Base-by-base conservation (phyloP, 2,329 filamentous ascomycete genomes). In the Microdochium nivale region DNA sequence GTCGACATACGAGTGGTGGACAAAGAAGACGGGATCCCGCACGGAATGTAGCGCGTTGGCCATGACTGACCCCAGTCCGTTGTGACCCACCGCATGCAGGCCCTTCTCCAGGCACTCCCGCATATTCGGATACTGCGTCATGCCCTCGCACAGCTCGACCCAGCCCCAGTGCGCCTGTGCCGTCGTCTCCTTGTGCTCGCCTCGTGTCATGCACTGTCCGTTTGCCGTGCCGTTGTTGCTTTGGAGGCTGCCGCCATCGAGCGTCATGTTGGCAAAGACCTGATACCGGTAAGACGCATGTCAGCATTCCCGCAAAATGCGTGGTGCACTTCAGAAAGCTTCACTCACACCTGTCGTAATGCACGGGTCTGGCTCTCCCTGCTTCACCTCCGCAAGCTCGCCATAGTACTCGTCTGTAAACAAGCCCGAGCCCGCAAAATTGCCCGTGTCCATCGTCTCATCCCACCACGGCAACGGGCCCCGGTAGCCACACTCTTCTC, bases 401-500 rank as follows among this genome's bases (percentile, higher is more conserved):
- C 64, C 64, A 35, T 65, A 65, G 56, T 62, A 65, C 48, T 58
- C 46, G 32, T 46, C 21, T 14, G 61, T 62, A 58, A 65, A 66
- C 33, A 65, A 53, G 10, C 59, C 60, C 2, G 62, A 55, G 52
- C 59, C 53, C 35, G 55, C 48, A 51, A 66, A 65, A 40, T 53
- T 56, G 23, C 63, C 64, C 40, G 62, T 61, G 57, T 63, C 65
- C 53, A 60, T 61, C 57, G 63, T 65, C 63, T 66, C 64, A 48
- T 66, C 64, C 64, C 64, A 66, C 63, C 63, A 66, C 23, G 61
- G 57, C 55, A 66, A 59, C 13, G 62, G 59, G 16, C 61, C 47
- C 56, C 61, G 53, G 54, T 65, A 66, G 30, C 62, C 63, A 47
- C 64, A 66, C 57, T 65, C 64, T 43, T 62, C 59, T 30, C 64